Conservation (phyloP, 164 flowering plant genomes). For the Aristolochia fimbriata region DNA sequence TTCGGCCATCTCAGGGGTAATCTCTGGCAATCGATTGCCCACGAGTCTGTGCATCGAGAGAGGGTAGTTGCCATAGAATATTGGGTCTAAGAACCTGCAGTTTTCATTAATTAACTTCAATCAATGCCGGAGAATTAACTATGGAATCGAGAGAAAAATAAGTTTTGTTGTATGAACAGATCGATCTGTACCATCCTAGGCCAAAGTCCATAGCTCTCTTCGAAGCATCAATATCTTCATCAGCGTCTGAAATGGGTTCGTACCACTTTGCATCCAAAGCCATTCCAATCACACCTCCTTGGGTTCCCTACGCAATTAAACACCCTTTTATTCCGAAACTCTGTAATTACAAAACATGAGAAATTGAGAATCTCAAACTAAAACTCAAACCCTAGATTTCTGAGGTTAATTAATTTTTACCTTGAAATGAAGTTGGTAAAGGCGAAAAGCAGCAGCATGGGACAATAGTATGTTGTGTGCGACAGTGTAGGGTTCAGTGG, state of each 20-base stretch:
- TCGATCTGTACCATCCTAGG: conserved; percentile 57
- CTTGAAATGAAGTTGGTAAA: conserved; percentile 64
- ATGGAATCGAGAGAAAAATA: too few relatives aligned
- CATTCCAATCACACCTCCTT: conserved; percentile 71
- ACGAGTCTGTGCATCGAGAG: conserved; percentile 58
- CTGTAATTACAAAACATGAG: background rate
- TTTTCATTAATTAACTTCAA: conserved; percentile 5
- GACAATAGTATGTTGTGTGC: conserved; percentile 77
- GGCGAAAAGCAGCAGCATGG: conserved; percentile 64
- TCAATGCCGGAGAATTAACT: too few relatives aligned
- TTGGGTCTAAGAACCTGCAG: conserved; percentile 96
- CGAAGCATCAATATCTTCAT: conserved; percentile 79
- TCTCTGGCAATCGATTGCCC: conserved; percentile 51
- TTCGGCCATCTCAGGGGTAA: conserved; percentile 32
- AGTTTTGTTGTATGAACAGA: background rate
- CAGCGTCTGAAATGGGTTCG: conserved; percentile 48
- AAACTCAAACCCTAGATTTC: background rate
- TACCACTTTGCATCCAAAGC: conserved; percentile 84
- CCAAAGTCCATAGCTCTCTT: conserved; percentile 66
- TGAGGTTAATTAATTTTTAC: conserved; percentile 19
- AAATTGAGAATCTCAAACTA: background rate
- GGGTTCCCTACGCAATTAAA: conserved; percentile 32
- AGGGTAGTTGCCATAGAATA: conserved; percentile 73
- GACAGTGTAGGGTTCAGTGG: conserved; percentile 70
- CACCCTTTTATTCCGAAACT: background rate